Base-by-base conservation (phyloP, 306 rosid genomes). In the Begonia fuchsioides region DNA sequence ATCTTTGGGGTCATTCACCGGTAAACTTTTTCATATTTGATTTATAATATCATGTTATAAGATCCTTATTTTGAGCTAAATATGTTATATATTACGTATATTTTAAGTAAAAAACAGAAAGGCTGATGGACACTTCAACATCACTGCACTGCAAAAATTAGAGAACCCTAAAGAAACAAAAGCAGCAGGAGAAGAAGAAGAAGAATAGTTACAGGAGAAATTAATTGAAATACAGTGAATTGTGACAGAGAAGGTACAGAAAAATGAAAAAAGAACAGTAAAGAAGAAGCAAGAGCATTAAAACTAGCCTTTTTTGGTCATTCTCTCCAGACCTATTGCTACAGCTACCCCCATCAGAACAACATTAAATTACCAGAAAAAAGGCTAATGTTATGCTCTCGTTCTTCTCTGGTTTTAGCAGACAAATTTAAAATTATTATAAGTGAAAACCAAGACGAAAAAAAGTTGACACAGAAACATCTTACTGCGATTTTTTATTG, bases 281-380 rank as follows among this genome's bases (percentile, higher is more conserved):
- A 39, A 45, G 60, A 46, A 56, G 52, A 56, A 56, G 46, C 44
- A 56, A 56, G 60, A 56, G 60, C 60, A 56, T 56, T 44, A 56
- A 43, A 50, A 56, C 60, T 56, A 56, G 60, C 52, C 44, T 32
- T 15, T 17, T 17, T 1, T n/a, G n/a, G 9, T 44, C 6, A 40
- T 13, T 14, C 32, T 20, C 35, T 41, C 44, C 39, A n/a, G n/a
- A 2, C 3, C 17, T 15, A 13, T 12, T 15, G 16, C 12, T 9
- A 19, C 26, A 3, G 16, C 12, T 9, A 19, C 26, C 3, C 9
- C 2, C 14, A 19, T 5, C 15, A 17, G 10, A 13, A 32, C 11
- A 1, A 1, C 0, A 40, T 40, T 40, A 11, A 38, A 1, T 12
- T 44, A 3, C 2, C 16, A 2, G 12, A 16, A 43, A 55, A 56